phyloP scores from a whole-genome alignment of 1,139 yeast species.

The Candida smagusa region DNA sequence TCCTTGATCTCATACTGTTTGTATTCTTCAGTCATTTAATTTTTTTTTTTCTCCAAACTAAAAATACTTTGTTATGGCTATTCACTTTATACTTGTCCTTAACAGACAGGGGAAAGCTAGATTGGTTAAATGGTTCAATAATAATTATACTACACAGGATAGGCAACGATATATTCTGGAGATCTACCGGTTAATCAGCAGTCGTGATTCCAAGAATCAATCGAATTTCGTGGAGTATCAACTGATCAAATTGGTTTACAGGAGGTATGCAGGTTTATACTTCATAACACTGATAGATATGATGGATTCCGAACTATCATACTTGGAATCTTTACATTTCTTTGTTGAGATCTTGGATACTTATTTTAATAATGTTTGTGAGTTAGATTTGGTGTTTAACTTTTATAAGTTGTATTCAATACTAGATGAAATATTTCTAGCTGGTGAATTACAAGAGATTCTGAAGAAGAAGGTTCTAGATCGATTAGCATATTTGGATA shows the following conservation, averaged over 20 bases:
- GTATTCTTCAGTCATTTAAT: constrained; percentile 6
- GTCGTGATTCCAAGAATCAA: constrained; percentile 82
- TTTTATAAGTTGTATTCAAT: constrained; percentile 70
- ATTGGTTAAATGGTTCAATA: constrained; percentile 73
- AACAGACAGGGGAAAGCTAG: constrained; percentile 94
- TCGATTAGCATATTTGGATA: constrained; percentile 50
- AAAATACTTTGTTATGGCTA: constrained; percentile 50
- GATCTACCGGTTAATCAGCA: constrained; percentile 77
- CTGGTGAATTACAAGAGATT: constrained; percentile 77
- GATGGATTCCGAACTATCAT: constrained; percentile 74
- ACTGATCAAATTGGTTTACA: constrained; percentile 71
- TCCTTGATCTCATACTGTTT: constrained; percentile 55
- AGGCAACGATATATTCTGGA: constrained; percentile 58
- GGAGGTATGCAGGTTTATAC: constrained; percentile 89
- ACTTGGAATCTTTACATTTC: constrained; percentile 80
- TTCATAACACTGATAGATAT: constrained; percentile 78
- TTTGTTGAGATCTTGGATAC: constrained; percentile 86
- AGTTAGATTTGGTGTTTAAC: constrained; percentile 82
- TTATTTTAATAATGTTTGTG: constrained; percentile 90
- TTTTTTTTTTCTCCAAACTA: not conserved
- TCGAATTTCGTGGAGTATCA: constrained; percentile 78
- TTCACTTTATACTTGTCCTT: constrained; percentile 75
- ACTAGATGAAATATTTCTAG: constrained; percentile 71
- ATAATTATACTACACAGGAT: constrained; percentile 37
- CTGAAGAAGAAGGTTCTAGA: constrained; percentile 57